Percentiles rank a stretch among this genome's conserved stretches.
Conservation (phyloP, 202 grass and related monocot genomes). For the Cymbopogon flexuosus region DNA sequence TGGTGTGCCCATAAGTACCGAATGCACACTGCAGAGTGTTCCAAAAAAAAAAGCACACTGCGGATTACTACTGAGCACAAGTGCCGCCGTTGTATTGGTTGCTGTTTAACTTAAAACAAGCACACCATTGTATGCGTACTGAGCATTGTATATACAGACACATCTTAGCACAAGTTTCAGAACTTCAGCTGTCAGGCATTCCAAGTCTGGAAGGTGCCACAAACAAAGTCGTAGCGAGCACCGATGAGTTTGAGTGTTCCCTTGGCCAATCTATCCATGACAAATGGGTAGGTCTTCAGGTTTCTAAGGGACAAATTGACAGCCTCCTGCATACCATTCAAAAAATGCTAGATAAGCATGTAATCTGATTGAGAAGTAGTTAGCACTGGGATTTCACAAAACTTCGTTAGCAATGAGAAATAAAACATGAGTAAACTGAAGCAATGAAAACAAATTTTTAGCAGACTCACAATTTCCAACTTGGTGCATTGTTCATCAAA, state of each 20-base stretch:
- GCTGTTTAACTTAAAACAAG: neutral
- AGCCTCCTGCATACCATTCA: slow-evolving; percentile 25
- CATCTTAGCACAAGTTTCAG: neutral
- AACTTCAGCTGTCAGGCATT: neutral
- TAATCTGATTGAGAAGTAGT: neutral
- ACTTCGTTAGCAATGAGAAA: neutral
- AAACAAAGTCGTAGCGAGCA: slow-evolving; percentile 20
- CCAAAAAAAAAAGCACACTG: neutral
- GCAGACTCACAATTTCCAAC: slow-evolving; percentile 38
- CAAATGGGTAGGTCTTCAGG: slow-evolving; percentile 18
- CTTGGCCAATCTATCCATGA: neutral
- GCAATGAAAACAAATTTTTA: neutral
- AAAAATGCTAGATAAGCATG: neutral
- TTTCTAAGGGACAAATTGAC: slow-evolving; percentile 20
- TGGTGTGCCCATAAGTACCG: neutral
- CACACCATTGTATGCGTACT: neutral
- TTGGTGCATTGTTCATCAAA: slow-evolving; percentile 55
- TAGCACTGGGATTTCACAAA: neutral
- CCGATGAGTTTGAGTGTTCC: slow-evolving; percentile 16
- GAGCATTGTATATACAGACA: neutral
- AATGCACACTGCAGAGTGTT: neutral
- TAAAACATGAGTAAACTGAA: neutral
- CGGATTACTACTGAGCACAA: neutral
- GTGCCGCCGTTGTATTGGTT: neutral
- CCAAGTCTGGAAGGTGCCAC: slow-evolving; percentile 22